Percentiles rank a stretch among this genome's conserved stretches.
phyloP scores from a whole-genome alignment of 2,329 filamentous ascomycete species.

The Ophiostoma piceae region DNA sequence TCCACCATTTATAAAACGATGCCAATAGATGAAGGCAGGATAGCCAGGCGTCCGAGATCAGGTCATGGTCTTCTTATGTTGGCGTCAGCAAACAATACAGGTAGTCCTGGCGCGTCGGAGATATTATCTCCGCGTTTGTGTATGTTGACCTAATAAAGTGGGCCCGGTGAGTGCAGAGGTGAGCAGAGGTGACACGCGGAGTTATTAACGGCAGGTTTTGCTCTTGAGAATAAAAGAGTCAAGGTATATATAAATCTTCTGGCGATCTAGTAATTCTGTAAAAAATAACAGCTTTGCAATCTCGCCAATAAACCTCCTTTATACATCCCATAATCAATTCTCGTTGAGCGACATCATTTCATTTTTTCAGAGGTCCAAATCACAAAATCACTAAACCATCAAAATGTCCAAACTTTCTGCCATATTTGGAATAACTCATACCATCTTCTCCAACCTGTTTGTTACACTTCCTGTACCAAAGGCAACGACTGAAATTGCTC shows the following conservation, averaged over 20 bases:
- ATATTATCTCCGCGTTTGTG: neutral
- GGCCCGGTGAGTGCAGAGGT: too few species aligned
- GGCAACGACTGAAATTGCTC: neutral
- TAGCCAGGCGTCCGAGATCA: neutral
- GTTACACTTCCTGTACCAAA: neutral
- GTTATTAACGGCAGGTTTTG: neutral
- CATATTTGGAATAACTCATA: neutral
- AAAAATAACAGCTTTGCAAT: too few species aligned
- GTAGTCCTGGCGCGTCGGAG: neutral
- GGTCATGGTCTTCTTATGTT: neutral
- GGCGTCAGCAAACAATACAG: neutral
- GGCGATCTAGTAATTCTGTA: too few species aligned
- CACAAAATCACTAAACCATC: neutral
- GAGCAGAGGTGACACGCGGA: too few species aligned
- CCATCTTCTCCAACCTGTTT: neutral
- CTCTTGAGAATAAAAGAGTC: too few species aligned
- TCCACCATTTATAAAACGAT: neutral
- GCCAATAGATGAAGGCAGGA: neutral
- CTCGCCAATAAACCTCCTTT: too few species aligned
- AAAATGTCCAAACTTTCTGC: neutral
- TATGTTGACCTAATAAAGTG: neutral
- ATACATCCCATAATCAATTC: too few species aligned
- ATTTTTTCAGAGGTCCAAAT: neutral
- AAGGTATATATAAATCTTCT: too few species aligned
- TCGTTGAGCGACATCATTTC: too few species aligned